Evolutionary conservation across 176 grass and related monocot species (phyloP).

Genomic region (Puya raimondii): DNA sequence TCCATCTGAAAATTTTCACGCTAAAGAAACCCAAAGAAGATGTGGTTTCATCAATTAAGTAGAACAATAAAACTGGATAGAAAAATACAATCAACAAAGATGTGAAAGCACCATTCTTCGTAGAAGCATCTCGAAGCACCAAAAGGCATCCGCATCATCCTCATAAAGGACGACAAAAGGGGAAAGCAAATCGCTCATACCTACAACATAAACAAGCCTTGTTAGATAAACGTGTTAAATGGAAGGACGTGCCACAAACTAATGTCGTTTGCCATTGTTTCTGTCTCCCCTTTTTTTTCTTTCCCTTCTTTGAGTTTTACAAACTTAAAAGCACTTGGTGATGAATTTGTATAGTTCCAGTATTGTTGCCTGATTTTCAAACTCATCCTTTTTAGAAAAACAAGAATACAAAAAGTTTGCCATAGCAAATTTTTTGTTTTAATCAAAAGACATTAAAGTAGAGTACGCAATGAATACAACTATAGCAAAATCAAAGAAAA

Average conservation of each 20-base stretch:
- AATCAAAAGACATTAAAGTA: too few species aligned
- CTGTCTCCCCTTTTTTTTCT: too few species aligned
- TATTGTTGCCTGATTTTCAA: too few species aligned
- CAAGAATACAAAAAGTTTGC: too few species aligned
- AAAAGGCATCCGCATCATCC: conserved; percentile 97
- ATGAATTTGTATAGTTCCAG: too few species aligned
- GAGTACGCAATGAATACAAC: too few species aligned
- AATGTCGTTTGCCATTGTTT: too few species aligned
- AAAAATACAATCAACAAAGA: conserved; percentile 7
- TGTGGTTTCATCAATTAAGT: conserved; percentile 18
- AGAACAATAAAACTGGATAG: conserved; percentile 15
- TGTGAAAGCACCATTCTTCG: conserved; percentile 75
- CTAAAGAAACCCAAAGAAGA: conserved; percentile 33
- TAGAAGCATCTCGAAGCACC: conserved; percentile 99
- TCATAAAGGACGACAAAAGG: conserved; percentile 97
- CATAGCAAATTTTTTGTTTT: too few species aligned
- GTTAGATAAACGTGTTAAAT: too few species aligned
- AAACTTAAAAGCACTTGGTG: neutral
- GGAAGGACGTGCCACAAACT: too few species aligned
- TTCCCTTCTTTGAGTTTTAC: neutral
- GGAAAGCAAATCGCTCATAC: conserved; percentile 98
- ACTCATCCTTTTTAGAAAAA: too few species aligned
- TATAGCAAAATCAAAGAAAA: too few species aligned
- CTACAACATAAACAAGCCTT: conserved; percentile 34
- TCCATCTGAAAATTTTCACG: conserved; percentile 99